Evolutionary conservation across 2,329 filamentous ascomycete genomes (phyloP).

Genomic region (Penicillium sp.): DNA sequence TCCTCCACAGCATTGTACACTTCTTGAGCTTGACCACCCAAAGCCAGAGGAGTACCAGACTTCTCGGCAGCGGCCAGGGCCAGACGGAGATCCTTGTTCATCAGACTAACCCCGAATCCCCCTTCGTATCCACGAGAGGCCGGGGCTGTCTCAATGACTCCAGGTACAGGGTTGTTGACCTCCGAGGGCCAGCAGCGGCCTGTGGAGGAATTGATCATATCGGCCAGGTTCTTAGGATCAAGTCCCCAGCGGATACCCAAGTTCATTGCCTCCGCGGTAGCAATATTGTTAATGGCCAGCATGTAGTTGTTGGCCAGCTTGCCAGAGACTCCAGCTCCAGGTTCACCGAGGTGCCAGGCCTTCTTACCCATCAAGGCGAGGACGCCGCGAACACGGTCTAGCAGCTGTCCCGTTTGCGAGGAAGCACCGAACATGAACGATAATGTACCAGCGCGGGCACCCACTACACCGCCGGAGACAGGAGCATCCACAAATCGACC

Average conservation of each 20-base stretch:
- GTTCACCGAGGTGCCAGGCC: slow-evolving; percentile 82
- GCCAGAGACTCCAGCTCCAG: slow-evolving; percentile 84
- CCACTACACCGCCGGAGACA: slow-evolving; percentile 95
- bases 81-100: slow-evolving; percentile 79
- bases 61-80: slow-evolving; percentile 75
- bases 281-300: slow-evolving; percentile 88
- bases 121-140: slow-evolving; percentile 77
- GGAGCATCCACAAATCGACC: slow-evolving; percentile 90
- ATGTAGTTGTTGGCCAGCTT: slow-evolving; percentile 99
- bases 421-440: slow-evolving; percentile 93
- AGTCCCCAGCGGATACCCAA: slow-evolving; percentile 68
- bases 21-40: slow-evolving; percentile 66
- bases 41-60: slow-evolving; percentile 68
- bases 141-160: slow-evolving; percentile 77
- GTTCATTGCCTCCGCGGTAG: slow-evolving; percentile 70
- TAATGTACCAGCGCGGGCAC: slow-evolving; percentile 82
- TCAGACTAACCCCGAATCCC: slow-evolving; percentile 77
- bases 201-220: slow-evolving; percentile 90
- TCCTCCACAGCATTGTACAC: slow-evolving; percentile 73
- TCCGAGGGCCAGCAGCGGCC: slow-evolving; percentile 97
- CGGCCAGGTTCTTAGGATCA: slow-evolving; percentile 71
- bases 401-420: slow-evolving; percentile 52
- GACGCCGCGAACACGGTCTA: slow-evolving; percentile 70
- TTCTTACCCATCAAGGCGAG: slow-evolving; percentile 84
- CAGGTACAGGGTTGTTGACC: slow-evolving; percentile 91